Conservation (phyloP, 805 yeast species). For the Starmerella bombi region DNA sequence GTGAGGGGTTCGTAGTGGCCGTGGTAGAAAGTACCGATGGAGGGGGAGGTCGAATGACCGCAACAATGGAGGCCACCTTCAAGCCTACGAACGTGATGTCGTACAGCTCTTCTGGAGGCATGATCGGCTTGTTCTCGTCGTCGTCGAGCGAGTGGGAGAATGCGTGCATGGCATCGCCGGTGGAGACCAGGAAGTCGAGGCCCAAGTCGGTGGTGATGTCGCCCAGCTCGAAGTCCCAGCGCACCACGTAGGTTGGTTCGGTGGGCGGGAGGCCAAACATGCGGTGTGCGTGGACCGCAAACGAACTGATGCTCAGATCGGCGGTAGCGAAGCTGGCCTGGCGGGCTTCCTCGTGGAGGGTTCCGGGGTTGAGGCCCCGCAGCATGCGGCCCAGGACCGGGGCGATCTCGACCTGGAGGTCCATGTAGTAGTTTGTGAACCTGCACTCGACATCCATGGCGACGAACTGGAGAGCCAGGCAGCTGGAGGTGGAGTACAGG, state of each 20-base stretch:
- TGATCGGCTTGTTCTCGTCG: conserved; percentile 57
- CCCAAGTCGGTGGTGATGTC: conserved; percentile 39
- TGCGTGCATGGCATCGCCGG: conserved; percentile 31
- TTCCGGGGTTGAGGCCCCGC: conserved; percentile 8
- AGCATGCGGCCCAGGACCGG: conserved; percentile 36
- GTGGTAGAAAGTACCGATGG: background rate
- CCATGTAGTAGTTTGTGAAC: conserved; percentile 82
- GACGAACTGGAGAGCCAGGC: conserved; percentile 49
- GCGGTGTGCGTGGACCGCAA: conserved; percentile 64
- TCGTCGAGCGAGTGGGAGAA: conserved; percentile 57
- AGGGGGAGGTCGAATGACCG: conserved; percentile 4
- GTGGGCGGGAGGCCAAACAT: conserved; percentile 85
- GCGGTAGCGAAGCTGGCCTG: conserved; percentile 7
- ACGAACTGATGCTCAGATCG: conserved; percentile 42
- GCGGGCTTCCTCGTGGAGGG: conserved; percentile 11
- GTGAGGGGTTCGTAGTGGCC: background rate
- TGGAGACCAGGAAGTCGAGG: conserved; percentile 35
- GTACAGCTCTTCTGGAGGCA: conserved; percentile 41
- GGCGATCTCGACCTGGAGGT: conserved; percentile 59
- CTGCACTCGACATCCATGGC: conserved; percentile 66
- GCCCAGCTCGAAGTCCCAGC: conserved; percentile 76
- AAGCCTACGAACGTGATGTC: conserved; percentile 61
- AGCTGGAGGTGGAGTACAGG: conserved; percentile 50
- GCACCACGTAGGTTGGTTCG: conserved; percentile 77
- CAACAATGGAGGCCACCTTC: conserved; percentile 31